Conservation (phyloP, 306 rosid genomes). For the Citrullus amarus region DNA sequence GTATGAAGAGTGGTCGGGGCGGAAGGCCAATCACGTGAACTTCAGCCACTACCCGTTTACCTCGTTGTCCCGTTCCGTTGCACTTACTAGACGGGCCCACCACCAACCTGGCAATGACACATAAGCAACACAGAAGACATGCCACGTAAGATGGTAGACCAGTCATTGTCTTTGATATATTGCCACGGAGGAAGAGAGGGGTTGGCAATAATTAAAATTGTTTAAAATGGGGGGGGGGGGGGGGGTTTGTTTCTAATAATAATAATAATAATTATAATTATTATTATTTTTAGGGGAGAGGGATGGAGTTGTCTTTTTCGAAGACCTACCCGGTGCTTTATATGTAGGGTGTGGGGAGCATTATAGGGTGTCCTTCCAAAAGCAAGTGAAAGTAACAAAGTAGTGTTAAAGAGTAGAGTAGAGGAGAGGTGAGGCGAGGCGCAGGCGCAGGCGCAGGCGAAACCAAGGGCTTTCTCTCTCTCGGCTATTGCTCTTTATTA, state of each 20-base stretch:
- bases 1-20: constrained; percentile 5
- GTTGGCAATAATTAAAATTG: not conserved
- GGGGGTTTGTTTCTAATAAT: not conserved
- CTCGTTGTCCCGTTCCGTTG: not conserved
- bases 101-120: not conserved
- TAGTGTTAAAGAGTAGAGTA: not conserved
- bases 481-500: not conserved
- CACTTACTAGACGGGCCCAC: not conserved
- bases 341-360: constrained; percentile 13
- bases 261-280: not conserved
- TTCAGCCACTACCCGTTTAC: not conserved
- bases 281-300: not conserved
- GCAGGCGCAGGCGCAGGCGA: not conserved
- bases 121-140: not conserved
- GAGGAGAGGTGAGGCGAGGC: not conserved
- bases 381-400: not conserved
- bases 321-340: constrained; percentile 29
- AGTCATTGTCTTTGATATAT: not conserved
- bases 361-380: constrained; percentile 10
- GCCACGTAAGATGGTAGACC: constrained; percentile 1
- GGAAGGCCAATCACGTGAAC: constrained; percentile 13
- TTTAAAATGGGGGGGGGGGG: not conserved
- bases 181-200: constrained; percentile 3
- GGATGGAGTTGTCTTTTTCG: constrained; percentile 45
- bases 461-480: constrained; percentile 8